Percentiles rank a stretch among this genome's conserved stretches.
phyloP scores from a whole-genome alignment of 768 basidiomycete species.

The Psilocybe azurescens region DNA sequence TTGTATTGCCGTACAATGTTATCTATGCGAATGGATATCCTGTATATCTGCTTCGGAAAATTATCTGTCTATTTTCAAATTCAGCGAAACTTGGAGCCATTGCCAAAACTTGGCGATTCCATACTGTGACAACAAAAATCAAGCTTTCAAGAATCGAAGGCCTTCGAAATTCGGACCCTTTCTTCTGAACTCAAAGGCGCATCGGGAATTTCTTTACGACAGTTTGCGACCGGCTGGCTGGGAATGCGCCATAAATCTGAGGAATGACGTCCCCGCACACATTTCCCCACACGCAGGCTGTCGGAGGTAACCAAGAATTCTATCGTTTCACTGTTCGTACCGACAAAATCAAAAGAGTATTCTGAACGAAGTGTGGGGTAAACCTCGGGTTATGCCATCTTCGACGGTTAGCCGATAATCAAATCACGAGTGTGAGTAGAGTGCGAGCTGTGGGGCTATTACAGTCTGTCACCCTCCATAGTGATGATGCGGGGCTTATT shows the following conservation, averaged over 20 bases:
- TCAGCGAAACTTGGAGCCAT: neutral
- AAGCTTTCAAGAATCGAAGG: neutral
- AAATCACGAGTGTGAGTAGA: neutral
- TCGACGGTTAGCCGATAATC: neutral
- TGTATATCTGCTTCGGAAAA: neutral
- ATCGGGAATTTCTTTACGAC: no score
- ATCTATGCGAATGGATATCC: neutral
- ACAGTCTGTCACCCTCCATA: neutral
- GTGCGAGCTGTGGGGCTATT: neutral
- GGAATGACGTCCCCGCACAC: no score
- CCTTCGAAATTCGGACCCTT: neutral
- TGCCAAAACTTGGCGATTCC: no score
- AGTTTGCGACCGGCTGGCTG: no score
- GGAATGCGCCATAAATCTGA: no score
- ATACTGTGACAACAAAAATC: neutral
- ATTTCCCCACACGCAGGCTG: no score
- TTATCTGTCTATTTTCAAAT: neutral
- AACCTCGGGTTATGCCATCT: neutral
- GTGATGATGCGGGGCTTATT: conserved; percentile 1
- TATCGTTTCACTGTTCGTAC: no score
- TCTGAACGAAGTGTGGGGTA: neutral
- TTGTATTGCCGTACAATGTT: neutral
- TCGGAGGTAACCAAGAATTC: no score
- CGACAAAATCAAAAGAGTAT: no score
- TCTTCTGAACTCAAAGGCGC: neutral